phyloP scores from a whole-genome alignment of 352 stramenopile genomes.

The Pythium myriotylum region DNA sequence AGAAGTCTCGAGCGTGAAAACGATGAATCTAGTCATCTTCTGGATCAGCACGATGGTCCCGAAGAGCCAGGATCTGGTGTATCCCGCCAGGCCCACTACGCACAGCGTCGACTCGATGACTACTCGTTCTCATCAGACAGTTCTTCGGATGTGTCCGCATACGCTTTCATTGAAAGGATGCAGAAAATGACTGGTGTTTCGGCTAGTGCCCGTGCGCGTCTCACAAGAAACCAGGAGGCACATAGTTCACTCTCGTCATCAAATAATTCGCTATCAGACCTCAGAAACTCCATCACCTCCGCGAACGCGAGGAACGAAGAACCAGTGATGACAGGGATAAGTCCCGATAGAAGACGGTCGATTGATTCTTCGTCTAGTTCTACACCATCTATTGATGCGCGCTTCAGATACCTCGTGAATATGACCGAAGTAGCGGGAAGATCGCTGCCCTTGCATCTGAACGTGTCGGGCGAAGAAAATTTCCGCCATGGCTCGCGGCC shows the following conservation, averaged over 20 bases:
- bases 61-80: too few relatives aligned
- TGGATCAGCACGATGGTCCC: too few relatives aligned
- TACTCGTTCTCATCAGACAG: slow-evolving; percentile 24
- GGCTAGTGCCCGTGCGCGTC: background rate
- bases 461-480: slow-evolving; percentile 38
- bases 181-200: slow-evolving; percentile 4
- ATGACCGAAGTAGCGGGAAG: slow-evolving; percentile 46
- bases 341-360: slow-evolving; percentile 13
- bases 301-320: background rate
- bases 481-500: slow-evolving; percentile 40
- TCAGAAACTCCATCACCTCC: background rate
- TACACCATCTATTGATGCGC: slow-evolving; percentile 44
- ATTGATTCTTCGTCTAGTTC: slow-evolving; percentile 40
- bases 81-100: background rate
- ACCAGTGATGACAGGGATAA: background rate
- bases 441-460: slow-evolving; percentile 49
- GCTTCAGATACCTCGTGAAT: slow-evolving; percentile 51
- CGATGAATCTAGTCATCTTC: too few relatives aligned
- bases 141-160: slow-evolving; percentile 28
- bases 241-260: background rate
- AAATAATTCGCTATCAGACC: slow-evolving; percentile 1
- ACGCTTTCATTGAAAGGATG: slow-evolving; percentile 23
- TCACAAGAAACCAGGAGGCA: background rate
- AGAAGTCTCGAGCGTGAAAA: too few relatives aligned
- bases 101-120: slow-evolving; percentile 1